Evolutionary conservation across 2,329 filamentous ascomycete species (phyloP), one percentile per base, ranked within the genome.

Genomic region (Fusarium dlaminii): DNA sequence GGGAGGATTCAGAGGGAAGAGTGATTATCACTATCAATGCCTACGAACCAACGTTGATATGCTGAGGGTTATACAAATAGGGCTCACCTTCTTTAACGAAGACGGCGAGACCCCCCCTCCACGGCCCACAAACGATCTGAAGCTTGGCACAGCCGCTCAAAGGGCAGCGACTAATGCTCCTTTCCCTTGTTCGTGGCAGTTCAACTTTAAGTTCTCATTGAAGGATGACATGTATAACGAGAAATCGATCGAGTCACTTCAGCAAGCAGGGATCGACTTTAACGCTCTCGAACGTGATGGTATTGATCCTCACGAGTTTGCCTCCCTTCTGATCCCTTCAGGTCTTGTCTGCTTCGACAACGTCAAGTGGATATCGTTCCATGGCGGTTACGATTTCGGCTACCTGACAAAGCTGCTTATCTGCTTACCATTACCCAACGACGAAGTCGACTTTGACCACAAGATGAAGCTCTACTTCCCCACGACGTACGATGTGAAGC

Each of bases 11-110:
- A 91, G 93, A 68, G 96, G 94, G 67, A 98, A 98, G 85, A 96
- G 95, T 75, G 96, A 98, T 79, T 99, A 99, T 81, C 96, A 99
- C 82, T 99, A 99, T 84, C 96, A 99, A 86, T 98, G 96, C 69
- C 88, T 99, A 52, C 93, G 96, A 70, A 97, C 95, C 78, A 99
- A 99, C 81, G 96, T 99, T 79, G 96, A 99, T 81, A 91, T 99
- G 80, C 90, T 99, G 79, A 98, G 97, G 82, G 95, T 98, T 76
- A 98, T 99, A 74, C 96, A 99, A 82, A 92, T 99, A 66, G 96
- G 96, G 66, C 92, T 99, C 77, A 97, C 96, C 7, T 87, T 99
- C 22, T 98, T 98, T 86, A 95, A 94, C 72, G 89, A 95, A 68
- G 92, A 98, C 70, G 96, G 96, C 68, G 94, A 98, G 76, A 90